phyloP scores from a whole-genome alignment of 2,329 filamentous ascomycete genomes.

The Penicillium sp. region DNA sequence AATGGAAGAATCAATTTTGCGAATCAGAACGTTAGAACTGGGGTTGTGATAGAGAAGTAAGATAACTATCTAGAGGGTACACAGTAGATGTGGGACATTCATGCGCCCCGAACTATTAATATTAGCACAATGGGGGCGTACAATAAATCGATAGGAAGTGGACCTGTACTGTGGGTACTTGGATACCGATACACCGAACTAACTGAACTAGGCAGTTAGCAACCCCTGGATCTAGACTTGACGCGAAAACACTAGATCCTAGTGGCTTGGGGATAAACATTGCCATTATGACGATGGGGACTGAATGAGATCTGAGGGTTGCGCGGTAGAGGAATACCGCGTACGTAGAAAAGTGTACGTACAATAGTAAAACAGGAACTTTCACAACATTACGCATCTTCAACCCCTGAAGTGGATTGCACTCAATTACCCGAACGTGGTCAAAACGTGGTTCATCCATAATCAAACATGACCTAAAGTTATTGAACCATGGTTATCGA shows the following conservation, averaged over 20 bases:
- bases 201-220: not conserved
- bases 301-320: not conserved
- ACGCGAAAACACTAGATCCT: not conserved
- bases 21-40: not conserved
- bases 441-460: slow-evolving; percentile 9
- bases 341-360: too few species aligned
- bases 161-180: not conserved
- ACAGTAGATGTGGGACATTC: not conserved
- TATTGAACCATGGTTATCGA: not conserved
- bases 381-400: too few species aligned
- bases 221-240: not conserved
- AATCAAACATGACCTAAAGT: slow-evolving; percentile 2
- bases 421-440: slow-evolving; percentile 2
- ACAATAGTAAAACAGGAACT: too few species aligned
- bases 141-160: too few species aligned
- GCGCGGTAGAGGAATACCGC: not conserved
- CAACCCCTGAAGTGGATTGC: not conserved
- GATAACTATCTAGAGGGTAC: not conserved
- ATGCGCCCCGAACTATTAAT: not conserved
- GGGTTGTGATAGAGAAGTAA: not conserved
- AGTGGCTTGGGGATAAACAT: not conserved
- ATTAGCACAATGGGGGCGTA: too few species aligned
- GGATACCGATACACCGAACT: too few species aligned
- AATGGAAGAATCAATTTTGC: not conserved
- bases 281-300: not conserved